Conservation (phyloP, 805 yeast genomes). For the Yarrowia sp. region DNA sequence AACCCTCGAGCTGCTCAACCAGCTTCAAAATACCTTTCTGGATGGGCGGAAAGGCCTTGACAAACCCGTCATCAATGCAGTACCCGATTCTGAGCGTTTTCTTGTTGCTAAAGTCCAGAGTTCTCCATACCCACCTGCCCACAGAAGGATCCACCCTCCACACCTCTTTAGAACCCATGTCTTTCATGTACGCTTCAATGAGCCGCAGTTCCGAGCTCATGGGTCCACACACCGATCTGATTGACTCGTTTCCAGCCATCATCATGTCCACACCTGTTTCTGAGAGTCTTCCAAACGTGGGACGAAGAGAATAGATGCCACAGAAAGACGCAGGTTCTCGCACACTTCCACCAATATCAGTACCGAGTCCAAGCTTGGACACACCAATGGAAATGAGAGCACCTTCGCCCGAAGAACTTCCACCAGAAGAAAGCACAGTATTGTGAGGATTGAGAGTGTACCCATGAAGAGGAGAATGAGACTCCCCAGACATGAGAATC, state of each 20-base stretch:
- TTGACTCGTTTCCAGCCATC: conserved; percentile 52
- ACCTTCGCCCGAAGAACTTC: conserved; percentile 67
- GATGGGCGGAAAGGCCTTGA: conserved; percentile 65
- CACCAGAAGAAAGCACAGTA: conserved; percentile 58
- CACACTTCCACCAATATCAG: conserved; percentile 63
- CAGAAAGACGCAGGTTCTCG: conserved; percentile 58
- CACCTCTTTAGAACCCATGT: conserved; percentile 54
- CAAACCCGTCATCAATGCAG: conserved; percentile 55
- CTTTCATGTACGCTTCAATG: conserved; percentile 52
- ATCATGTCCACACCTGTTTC: conserved; percentile 51
- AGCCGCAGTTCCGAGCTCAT: conserved; percentile 52
- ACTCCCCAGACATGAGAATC: conserved; percentile 60
- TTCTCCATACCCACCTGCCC: conserved; percentile 60
- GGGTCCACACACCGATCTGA: conserved; percentile 60
- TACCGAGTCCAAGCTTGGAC: conserved; percentile 60
- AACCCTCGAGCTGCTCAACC: conserved; percentile 60
- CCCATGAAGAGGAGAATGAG: conserved; percentile 56
- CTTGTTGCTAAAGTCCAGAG: conserved; percentile 43
- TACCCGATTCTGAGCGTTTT: conserved; percentile 56
- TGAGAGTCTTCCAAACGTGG: conserved; percentile 55
- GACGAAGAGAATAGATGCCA: conserved; percentile 59
- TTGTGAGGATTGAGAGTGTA: conserved; percentile 57
- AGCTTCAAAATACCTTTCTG: conserved; percentile 59
- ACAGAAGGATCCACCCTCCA: conserved; percentile 58
- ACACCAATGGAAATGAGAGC: conserved; percentile 56